phyloP scores from a whole-genome alignment of 495 filamentous ascomycete genomes.

The Rostrohypoxylon terebratum region DNA sequence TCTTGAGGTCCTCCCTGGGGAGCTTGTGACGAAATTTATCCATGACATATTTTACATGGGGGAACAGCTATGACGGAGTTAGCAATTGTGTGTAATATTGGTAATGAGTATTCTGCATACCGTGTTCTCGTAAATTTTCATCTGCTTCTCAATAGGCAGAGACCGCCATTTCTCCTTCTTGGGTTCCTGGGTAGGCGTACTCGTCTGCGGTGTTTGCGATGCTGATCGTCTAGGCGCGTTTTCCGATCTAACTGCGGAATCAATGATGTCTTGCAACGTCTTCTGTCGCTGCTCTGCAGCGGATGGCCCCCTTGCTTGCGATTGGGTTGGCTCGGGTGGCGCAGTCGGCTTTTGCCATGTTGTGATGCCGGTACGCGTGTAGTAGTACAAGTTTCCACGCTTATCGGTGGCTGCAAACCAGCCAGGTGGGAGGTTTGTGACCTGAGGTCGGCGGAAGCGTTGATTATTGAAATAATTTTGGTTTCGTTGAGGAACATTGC shows the following conservation, averaged over 20 bases:
- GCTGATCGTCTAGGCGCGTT: slow-evolving; percentile 57
- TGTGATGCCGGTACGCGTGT: slow-evolving; percentile 76
- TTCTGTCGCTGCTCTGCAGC: slow-evolving; percentile 66
- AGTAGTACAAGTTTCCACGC: slow-evolving; percentile 82
- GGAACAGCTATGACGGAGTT: slow-evolving; percentile 71
- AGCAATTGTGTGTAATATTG: slow-evolving; percentile 24
- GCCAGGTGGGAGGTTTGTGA: slow-evolving; percentile 73
- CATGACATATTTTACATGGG: slow-evolving; percentile 84
- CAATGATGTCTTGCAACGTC: slow-evolving; percentile 84
- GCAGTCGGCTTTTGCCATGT: slow-evolving; percentile 81
- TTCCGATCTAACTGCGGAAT: slow-evolving; percentile 78
- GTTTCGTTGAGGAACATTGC: slow-evolving; percentile 71
- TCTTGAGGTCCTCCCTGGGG: slow-evolving; percentile 87
- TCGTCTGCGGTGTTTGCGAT: slow-evolving; percentile 73
- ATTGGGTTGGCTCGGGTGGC: slow-evolving; percentile 67
- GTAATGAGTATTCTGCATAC: slow-evolving; percentile 61
- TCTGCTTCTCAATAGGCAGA: slow-evolving; percentile 84
- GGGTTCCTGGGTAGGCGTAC: slow-evolving; percentile 68
- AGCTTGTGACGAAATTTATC: slow-evolving; percentile 87
- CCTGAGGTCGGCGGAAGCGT: slow-evolving; percentile 66
- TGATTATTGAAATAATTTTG: slow-evolving; percentile 68
- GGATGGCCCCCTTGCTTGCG: slow-evolving; percentile 72
- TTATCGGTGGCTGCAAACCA: slow-evolving; percentile 80
- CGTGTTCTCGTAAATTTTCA: slow-evolving; percentile 92
- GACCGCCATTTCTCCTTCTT: slow-evolving; percentile 87